Evolutionary conservation across 768 basidiomycete genomes (phyloP).

Genomic region (Amanita phalloides): DNA sequence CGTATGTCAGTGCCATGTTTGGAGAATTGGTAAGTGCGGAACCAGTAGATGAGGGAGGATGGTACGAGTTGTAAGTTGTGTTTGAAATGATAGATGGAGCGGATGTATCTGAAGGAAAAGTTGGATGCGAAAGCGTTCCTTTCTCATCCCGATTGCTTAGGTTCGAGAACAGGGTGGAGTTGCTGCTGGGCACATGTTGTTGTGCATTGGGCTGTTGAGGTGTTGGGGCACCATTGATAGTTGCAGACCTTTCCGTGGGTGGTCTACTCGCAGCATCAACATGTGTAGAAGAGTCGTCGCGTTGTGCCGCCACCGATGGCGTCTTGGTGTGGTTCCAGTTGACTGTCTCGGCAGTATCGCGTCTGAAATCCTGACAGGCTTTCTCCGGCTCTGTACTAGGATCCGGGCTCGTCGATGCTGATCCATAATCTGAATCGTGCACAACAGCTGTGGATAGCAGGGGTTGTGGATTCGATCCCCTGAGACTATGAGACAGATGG

Average conservation of each 20-base stretch:
- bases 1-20: constrained; percentile 4
- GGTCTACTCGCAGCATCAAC: not conserved
- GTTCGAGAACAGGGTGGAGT: not conserved
- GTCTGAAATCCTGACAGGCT: not conserved
- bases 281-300: not conserved
- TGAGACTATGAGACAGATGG: constrained; percentile 49
- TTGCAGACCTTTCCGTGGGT: not conserved
- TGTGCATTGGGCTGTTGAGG: not conserved
- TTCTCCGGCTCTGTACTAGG: not conserved
- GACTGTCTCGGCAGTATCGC: not conserved
- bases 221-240: not conserved
- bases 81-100: not conserved
- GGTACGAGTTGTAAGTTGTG: not conserved
- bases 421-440: not conserved
- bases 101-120: not conserved
- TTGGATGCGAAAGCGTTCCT: not conserved
- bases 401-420: not conserved
- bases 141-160: not conserved
- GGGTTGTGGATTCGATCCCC: constrained; percentile 10
- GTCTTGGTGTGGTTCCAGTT: not conserved
- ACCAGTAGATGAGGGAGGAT: not conserved
- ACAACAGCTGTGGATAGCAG: not conserved
- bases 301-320: not conserved
- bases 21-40: not conserved
- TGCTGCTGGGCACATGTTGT: not conserved